phyloP scores from a whole-genome alignment of 805 yeast genomes.

The Metschnikowia arizonensis region DNA sequence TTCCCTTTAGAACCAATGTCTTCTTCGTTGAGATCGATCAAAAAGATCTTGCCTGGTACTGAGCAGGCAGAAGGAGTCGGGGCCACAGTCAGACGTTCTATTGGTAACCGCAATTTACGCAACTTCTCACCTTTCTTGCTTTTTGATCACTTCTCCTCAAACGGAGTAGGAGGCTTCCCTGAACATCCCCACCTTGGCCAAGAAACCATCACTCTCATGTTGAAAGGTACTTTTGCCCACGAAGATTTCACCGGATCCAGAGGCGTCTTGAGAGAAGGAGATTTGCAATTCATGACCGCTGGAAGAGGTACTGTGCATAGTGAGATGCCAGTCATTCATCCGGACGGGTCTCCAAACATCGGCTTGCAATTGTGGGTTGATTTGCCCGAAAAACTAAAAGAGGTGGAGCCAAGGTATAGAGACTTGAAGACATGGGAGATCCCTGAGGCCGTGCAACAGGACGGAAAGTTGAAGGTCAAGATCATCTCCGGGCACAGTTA shows the following conservation, averaged over 20 bases:
- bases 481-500: slow-evolving; percentile 76
- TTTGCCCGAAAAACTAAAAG: slow-evolving; percentile 19
- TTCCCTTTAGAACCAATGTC: slow-evolving; percentile 11
- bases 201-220: slow-evolving; percentile 69
- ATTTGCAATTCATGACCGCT: slow-evolving; percentile 91
- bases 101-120: slow-evolving; percentile 64
- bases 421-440: slow-evolving; percentile 68
- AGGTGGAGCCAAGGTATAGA: slow-evolving; percentile 67
- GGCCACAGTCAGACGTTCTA: slow-evolving; percentile 78
- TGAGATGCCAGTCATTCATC: slow-evolving; percentile 71
- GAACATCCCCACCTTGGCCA: slow-evolving; percentile 83
- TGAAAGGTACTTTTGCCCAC: slow-evolving; percentile 68
- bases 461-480: slow-evolving; percentile 55
- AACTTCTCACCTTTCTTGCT: slow-evolving; percentile 79
- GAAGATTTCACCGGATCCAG: slow-evolving; percentile 85
- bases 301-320: slow-evolving; percentile 84
- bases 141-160: slow-evolving; percentile 72
- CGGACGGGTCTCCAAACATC: slow-evolving; percentile 21
- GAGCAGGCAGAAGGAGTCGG: slow-evolving; percentile 86
- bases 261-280: slow-evolving; percentile 76
- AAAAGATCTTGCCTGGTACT: slow-evolving; percentile 41
- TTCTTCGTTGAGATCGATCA: slow-evolving; percentile 27
- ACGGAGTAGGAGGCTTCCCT: slow-evolving; percentile 71
- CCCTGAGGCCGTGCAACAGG: slow-evolving; percentile 63
- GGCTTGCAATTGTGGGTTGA: slow-evolving; percentile 78